Evolutionary conservation across 306 rosid genomes (phyloP), one percentile per base, ranked within the genome.

Genomic region (Rubus parviflorus): DNA sequence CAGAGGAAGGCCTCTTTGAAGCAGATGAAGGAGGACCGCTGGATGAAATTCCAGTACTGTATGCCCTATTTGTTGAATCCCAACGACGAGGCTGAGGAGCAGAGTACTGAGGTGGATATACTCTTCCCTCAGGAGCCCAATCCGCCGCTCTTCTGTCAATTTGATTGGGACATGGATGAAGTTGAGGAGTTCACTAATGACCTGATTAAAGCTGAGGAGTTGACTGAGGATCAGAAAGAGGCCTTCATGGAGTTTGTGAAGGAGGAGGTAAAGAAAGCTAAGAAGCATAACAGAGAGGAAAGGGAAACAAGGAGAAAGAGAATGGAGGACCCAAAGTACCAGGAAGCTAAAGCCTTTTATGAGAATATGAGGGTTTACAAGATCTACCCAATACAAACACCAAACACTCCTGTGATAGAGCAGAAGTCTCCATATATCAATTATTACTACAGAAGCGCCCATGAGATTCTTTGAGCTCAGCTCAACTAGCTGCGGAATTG

Each of bases 1-100:
- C 98, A 94, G 80, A 87, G 98, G 86, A 90, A 96, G 98, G 78
- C 70, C 13, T 16, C 69, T 7, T 17, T 74, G 47, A 74, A 74
- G 52, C 56, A 25, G 35, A 74, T 74, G 78, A 74, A 46, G 78
- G 66, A 60, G 14, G 78, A 74, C 46, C 70, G 78, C 46, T 22
- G 66, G 42, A 74, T 60, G 78, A 74, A 60, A 40, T 74, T 74
- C 13, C 70, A 74, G 52, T 74, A 74, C 70, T 74, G 78, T 52
- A 60, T 74, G 78, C 78, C 78, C 2, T 74, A 74, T 30, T 7
- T 74, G 15, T 25, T 60, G 78, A 65, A 65, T 0, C 66, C 66
- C 12, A 46, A 74, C 4, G 78, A 74, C 6, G 78, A 74, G 35
- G 78, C 45, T 45, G 23, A 60, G 22, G 78, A 74, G 47, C 70